These are phyloP conservation scores for Russula griseocarnosa DNA, from an alignment of 768 basidiomycete genomes.

Conservation along the genomic window DNA sequence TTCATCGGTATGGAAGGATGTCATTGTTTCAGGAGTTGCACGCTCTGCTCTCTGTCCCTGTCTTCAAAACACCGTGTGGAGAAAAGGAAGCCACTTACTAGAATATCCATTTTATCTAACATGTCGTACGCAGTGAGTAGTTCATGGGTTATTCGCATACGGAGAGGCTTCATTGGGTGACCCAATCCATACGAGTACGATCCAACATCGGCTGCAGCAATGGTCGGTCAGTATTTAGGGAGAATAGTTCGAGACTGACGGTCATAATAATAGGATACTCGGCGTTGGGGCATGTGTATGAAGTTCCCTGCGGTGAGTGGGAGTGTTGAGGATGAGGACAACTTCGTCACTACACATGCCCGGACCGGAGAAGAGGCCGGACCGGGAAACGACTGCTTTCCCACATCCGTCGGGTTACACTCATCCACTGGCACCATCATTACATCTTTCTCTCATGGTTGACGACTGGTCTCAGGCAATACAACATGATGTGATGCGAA, in stretches of 20 bases:
- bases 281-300: conserved; percentile 56
- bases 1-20: conserved; percentile 97
- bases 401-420: no score
- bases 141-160: conserved; percentile 92
- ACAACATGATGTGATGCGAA: conserved; percentile 72
- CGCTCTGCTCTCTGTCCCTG: conserved; percentile 35
- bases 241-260: conserved; percentile 38
- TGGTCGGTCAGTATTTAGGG: conserved; percentile 1
- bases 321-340: neutral
- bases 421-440: neutral
- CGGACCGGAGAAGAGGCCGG: neutral
- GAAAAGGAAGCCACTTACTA: conserved; percentile 51
- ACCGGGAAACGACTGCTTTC: neutral
- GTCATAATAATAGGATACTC: conserved; percentile 81
- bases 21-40: conserved; percentile 51
- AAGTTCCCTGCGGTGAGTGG: neutral
- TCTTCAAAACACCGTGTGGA: neutral
- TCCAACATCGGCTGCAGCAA: conserved; percentile 58
- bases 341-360: no score
- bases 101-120: conserved; percentile 89
- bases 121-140: conserved; percentile 87
- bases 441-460: conserved; percentile 21
- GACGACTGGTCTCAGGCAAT: conserved; percentile 27
- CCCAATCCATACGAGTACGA: conserved; percentile 79
- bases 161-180: conserved; percentile 95